Base-by-base conservation (phyloP, 2,329 filamentous ascomycete genomes). In the Tolypocladium tropicale region DNA sequence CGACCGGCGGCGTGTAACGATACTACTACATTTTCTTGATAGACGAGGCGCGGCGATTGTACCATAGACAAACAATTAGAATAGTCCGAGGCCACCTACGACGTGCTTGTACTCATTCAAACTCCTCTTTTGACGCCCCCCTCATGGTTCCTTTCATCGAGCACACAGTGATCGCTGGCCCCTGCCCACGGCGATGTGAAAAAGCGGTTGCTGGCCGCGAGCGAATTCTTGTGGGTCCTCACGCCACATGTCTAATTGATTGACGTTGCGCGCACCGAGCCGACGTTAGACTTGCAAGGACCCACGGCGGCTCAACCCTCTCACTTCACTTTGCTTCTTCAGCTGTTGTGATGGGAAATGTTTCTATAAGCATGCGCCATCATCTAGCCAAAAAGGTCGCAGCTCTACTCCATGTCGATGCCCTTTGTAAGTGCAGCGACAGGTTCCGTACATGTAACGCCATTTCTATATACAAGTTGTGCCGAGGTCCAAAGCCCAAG, bases 61-160 rank as follows among this genome's bases (percentile, higher is more conserved):
- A 73, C 59, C 61, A 73, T 73, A 73, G 71, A 73, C 62, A 72
- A 70, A 72, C 63, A 67, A 60, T 64, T 68, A 67, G 64, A 68
- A 63, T 64, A 63, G 59, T 65, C 30, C 57, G 58, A 61, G 62
- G 64, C n/a, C 65, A 66, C 56, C 56, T 55, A 61, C 55, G 60
- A 41, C 41, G 63, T 68, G 67, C 70, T 67, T 67, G 62, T 65
- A 68, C 62, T 61, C 64, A 69, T 63, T 64, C 58, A 61, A 65
- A 69, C 69, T 70, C 66, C 68, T 64, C 66, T 71, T 72, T 55
- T n/a, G 9, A 53, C 33, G 37, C 36, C 21, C 36, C 21, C 18
- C 21, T 48, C 49, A 14, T 23, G 14, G 36, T 14, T n/a, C 28
- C 12, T 4, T 43, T n/a, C 12, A 2, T 41, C 16, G 4, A 30